Evolutionary conservation across 495 filamentous ascomycete species (phyloP).

Genomic region (Cercophora scortea): DNA sequence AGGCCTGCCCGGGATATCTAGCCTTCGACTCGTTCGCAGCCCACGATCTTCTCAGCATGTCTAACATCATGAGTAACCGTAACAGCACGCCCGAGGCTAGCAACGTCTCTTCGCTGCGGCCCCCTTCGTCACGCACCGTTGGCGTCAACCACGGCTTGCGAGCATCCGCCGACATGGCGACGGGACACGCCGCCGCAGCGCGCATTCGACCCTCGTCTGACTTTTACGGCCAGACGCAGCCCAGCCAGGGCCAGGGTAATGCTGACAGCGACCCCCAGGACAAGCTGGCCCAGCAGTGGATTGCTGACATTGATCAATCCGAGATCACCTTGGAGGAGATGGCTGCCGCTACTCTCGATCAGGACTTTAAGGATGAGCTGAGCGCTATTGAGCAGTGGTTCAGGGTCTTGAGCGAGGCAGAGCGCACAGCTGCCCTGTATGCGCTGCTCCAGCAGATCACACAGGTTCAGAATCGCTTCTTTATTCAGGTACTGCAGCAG

Average conservation of each 20-base stretch:
- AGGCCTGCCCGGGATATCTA: slow-evolving; percentile 10
- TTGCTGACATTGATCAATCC: slow-evolving; percentile 96
- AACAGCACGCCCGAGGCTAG: slow-evolving; percentile 93
- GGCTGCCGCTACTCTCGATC: slow-evolving; percentile 94
- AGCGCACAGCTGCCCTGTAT: slow-evolving; percentile 91
- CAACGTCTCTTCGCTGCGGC: slow-evolving; percentile 76
- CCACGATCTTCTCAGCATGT: slow-evolving; percentile 46
- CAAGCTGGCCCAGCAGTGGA: slow-evolving; percentile 95
- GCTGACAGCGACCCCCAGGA: slow-evolving; percentile 73
- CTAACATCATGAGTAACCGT: slow-evolving; percentile 75
- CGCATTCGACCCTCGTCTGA: slow-evolving; percentile 94
- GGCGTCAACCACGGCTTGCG: slow-evolving; percentile 79
- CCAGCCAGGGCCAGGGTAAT: slow-evolving; percentile 52
- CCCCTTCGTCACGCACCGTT: slow-evolving; percentile 75
- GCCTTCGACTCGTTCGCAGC: background rate
- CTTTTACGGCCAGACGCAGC: slow-evolving; percentile 71
- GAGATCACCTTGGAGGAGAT: slow-evolving; percentile 97
- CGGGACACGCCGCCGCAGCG: slow-evolving; percentile 61
- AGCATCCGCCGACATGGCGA: slow-evolving; percentile 94
- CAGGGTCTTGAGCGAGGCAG: slow-evolving; percentile 90
- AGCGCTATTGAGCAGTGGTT: slow-evolving; percentile 99
- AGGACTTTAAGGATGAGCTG: slow-evolving; percentile 99
- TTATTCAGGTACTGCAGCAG: slow-evolving; percentile 96
- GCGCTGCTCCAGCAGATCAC: slow-evolving; percentile 95
- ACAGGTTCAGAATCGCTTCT: slow-evolving; percentile 97